These are phyloP conservation scores for Fusarium proliferatum DNA, from an alignment of 2,329 filamentous ascomycete genomes.

Conservation along the genomic window DNA sequence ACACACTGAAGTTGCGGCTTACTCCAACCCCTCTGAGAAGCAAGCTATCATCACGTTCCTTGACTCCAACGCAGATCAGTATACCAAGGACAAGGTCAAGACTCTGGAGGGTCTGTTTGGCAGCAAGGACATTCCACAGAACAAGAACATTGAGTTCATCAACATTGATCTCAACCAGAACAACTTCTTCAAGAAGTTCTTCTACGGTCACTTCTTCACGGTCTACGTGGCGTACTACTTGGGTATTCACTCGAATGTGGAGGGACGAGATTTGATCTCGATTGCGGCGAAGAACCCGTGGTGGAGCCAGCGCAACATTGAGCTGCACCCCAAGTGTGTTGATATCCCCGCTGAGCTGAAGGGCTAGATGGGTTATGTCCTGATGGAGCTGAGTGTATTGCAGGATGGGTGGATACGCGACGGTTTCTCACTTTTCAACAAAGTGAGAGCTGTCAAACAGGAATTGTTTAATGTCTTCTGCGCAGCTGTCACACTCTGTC, in stretches of 20 bases:
- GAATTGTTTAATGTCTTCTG: background rate
- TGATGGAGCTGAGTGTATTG: background rate
- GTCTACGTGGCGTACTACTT: background rate
- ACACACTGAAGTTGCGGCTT: background rate
- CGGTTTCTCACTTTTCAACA: background rate
- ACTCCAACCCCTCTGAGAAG: background rate
- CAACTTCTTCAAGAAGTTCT: background rate
- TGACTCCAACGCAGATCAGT: background rate
- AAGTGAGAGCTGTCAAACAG: background rate
- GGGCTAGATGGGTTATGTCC: background rate
- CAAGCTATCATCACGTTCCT: background rate
- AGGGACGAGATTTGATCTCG: conserved; percentile 1
- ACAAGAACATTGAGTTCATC: background rate
- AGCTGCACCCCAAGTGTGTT: conserved; percentile 5
- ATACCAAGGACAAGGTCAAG: background rate
- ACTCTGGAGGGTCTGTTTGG: background rate
- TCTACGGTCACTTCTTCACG: background rate
- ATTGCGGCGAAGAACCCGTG: background rate
- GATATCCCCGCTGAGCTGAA: background rate
- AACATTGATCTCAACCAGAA: background rate
- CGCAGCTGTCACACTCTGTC: background rate
- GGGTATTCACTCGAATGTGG: background rate
- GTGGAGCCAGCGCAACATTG: conserved; percentile 8
- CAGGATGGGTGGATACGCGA: background rate
- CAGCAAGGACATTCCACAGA: background rate